These are phyloP conservation scores for Suillus plorans DNA, from an alignment of 768 basidiomycete species.

Conservation along the genomic window DNA sequence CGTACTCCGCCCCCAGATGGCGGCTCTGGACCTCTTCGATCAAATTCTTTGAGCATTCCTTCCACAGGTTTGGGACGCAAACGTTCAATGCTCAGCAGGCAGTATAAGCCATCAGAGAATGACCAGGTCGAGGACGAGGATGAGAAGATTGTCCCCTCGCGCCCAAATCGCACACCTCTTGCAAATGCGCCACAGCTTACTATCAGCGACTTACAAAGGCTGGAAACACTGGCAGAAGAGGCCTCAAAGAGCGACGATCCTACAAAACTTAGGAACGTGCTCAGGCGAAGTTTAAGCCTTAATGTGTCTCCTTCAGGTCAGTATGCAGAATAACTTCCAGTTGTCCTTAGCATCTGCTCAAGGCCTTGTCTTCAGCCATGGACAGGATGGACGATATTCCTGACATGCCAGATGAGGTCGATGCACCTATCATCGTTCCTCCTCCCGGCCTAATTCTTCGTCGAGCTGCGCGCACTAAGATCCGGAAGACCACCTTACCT, in stretches of 20 bases:
- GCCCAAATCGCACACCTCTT: slow-evolving; percentile 66
- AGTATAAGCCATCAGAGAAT: slow-evolving; percentile 80
- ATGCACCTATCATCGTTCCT: slow-evolving; percentile 84
- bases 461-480: slow-evolving; percentile 91
- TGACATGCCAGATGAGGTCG: slow-evolving; percentile 75
- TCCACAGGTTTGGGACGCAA: slow-evolving; percentile 69
- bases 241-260: slow-evolving; percentile 83
- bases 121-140: slow-evolving; percentile 75
- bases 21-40: slow-evolving; percentile 37
- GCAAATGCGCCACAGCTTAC: slow-evolving; percentile 83
- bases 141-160: slow-evolving; percentile 67
- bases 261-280: slow-evolving; percentile 69
- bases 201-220: slow-evolving; percentile 88
- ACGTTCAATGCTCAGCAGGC: slow-evolving; percentile 91
- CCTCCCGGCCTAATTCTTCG: slow-evolving; percentile 88
- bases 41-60: slow-evolving; percentile 41
- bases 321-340: slow-evolving; percentile 30
- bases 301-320: slow-evolving; percentile 84
- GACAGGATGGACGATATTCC: slow-evolving; percentile 68
- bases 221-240: slow-evolving; percentile 92
- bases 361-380: slow-evolving; percentile 44
- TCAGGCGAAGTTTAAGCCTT: slow-evolving; percentile 85
- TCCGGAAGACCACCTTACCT: slow-evolving; percentile 77
- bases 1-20: slow-evolving; percentile 56
- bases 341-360: slow-evolving; percentile 21